Base-by-base conservation (phyloP, 1,139 yeast species). In the Suhomyces ambrosiae region DNA sequence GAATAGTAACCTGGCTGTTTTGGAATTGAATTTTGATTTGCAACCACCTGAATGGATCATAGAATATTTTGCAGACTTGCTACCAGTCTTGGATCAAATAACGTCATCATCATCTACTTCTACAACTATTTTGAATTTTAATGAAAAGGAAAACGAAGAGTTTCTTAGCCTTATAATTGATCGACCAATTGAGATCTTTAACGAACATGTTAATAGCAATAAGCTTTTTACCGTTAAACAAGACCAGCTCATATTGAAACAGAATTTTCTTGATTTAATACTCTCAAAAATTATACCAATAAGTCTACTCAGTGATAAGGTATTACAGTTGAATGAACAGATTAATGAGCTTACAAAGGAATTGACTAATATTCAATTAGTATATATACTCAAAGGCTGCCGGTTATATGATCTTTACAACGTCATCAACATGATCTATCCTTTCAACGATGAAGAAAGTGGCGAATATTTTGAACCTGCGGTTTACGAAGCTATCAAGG, bases 21-120 rank as follows among this genome's bases (percentile, higher is more conserved):
- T 71, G 23, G 76, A 71, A 30, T 55, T 56, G 44, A 62, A 66
- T 41, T 65, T 65, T 28, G 82, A 79, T 36, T 63, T 83, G 32
- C 74, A 82, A 43, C 77, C 88, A 7, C 90, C 92, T 0, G 88
- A 82, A 46, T 85, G 92, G 94, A 59, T 84, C 11, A 66, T 76
- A 33, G 81, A 78, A 6, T 79, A 77, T 50, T 67, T 77, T 46
- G 56, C 74, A 1, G 80, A 72, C 22, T 60, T 76, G 13, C 62
- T 80, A 40, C 78, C 76, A 6, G 56, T 75, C 3, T 65, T 79
- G 37, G 83, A 79, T 47, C 67, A 63, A 37, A 52, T 56, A 18
- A 63, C 63, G n/a, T 21, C 32, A 4, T 16, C 27, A 4, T 16
- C 34, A 5, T 26, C 38, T 4, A 5, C 22, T 15, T 19, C 30